Evolutionary conservation across 352 stramenopile genomes (phyloP), one percentile per base, ranked within the genome.

Genomic region (Pelagophyceae sp.): DNA sequence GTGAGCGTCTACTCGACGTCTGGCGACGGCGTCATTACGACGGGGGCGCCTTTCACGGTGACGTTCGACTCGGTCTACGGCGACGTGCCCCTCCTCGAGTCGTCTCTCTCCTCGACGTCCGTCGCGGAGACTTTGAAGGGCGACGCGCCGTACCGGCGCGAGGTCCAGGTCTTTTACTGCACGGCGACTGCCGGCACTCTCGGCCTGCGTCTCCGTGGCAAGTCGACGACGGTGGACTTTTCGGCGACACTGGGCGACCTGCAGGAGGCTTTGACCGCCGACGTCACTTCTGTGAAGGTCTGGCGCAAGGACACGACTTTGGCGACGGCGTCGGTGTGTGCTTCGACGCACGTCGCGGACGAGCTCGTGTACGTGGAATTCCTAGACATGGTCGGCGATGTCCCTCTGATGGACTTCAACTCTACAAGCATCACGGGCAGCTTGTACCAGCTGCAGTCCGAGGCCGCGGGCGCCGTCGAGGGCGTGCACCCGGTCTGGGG

Each of bases 401-500:
- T 92, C 0, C 63, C 85, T 0, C 67, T 87, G 0, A 77, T 92
- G 63, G 63, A 82, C 3, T 78, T 77, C 25, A 60, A 83, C 79
- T 64, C 75, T 37, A 76, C 74, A 19, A 29, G 6, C n/a, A 38
- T 31, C n/a, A 15, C 33, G 15, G 61, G 33, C 29, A 40, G 1
- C n/a, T 11, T 54, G 11, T 23, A 64, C 35, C n/a, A 23, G 11
- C 11, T 54, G 45, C 45, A 72, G 0, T 75, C 75, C 38, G 86
- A 91, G 20, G 77, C 88, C 37, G 83, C 90, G 71, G 88, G 89
- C 33, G 82, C 77, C 1, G 82, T 95, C 32, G 85, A 83, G 50
- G 90, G 90, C 0, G 85, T 96, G 31, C 91, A 93, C 37, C 90
- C 91, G 0, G 82, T 93, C 0, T 96, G 90, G 89, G 92, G 92